Percentiles rank a stretch among this genome's conserved stretches.
phyloP scores from a whole-genome alignment of 306 rosid genomes.

The Rosa persica region DNA sequence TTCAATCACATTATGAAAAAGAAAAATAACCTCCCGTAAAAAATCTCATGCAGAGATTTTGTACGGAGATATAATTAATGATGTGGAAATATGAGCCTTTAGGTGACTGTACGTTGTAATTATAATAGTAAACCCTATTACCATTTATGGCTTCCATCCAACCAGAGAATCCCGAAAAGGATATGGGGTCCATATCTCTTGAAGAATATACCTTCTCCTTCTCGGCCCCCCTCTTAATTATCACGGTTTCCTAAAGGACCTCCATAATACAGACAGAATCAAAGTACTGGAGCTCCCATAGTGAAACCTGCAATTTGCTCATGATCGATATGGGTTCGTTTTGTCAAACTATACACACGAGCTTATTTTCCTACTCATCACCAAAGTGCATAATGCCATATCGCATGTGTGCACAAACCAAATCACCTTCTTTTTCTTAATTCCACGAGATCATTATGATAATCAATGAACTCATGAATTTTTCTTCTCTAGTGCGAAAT shows the following conservation, averaged over 20 bases:
- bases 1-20: background rate
- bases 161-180: background rate
- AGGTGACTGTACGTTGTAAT: background rate
- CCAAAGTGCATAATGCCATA: background rate
- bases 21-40: too few species aligned
- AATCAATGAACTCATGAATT: too few species aligned
- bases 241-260: conserved; percentile 3
- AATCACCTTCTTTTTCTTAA: too few species aligned
- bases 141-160: background rate
- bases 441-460: too few species aligned
- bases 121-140: background rate
- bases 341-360: background rate
- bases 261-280: background rate
- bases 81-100: background rate
- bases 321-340: background rate
- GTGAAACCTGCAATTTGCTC: background rate
- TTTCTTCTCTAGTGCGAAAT: too few species aligned
- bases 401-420: background rate
- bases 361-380: background rate
- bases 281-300: background rate
- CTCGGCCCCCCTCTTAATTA: background rate
- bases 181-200: background rate
- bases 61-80: background rate
- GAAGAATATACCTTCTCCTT: background rate
- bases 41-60: background rate